Base-by-base conservation (phyloP, 148 eudicot species). In the Mesembryanthemum crystallinum region DNA sequence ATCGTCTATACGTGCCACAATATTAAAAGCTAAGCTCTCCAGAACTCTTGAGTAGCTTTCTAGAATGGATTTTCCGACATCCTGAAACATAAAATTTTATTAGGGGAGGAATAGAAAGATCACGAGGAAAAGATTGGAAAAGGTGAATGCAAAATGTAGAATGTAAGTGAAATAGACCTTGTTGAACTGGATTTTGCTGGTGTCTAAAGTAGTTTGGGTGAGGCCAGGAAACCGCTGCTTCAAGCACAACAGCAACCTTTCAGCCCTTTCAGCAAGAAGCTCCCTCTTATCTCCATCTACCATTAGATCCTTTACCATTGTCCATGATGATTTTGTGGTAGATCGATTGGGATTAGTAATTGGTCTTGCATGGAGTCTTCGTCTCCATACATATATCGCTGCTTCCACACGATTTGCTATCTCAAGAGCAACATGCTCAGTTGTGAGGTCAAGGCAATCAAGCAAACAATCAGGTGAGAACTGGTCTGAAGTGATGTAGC, bases 11-110 rank as follows among this genome's bases (percentile, higher is more conserved):
- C 96, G 89, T 12, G 97, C 91, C 24, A 86, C 90, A 15, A 95
- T 87, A 67, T 86, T 95, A 69, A 77, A 90, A 4, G 98, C 94
- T 62, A 95, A 79, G 76, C 98, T 90, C 77, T 92, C 98, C 49
- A 95, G 49, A n/a, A 95, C 96, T 83, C 98, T 88, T 8, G 98
- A 95, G 85, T 95, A 95, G 94, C 98, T 87, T 82, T 95, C 98
- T 45, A 95, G 76, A 10, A 92, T 87, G 10, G 96, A 92, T 82
- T 92, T 92, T 62, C 98, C 98, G 17, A 95, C 85, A 82, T 95
- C 98, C 98, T 95, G 87, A 62, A 74, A 25, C 8, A 74, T 17
- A 73, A 23, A 73, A 17, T 18, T 39, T 27, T 54, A 5, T 60
- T 27, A n/a, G 8, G 25, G 23, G 24, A 51, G 21, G 30, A 13